Conservation (phyloP, 805 yeast genomes). For the Maudiozyma serrabonitensis region DNA sequence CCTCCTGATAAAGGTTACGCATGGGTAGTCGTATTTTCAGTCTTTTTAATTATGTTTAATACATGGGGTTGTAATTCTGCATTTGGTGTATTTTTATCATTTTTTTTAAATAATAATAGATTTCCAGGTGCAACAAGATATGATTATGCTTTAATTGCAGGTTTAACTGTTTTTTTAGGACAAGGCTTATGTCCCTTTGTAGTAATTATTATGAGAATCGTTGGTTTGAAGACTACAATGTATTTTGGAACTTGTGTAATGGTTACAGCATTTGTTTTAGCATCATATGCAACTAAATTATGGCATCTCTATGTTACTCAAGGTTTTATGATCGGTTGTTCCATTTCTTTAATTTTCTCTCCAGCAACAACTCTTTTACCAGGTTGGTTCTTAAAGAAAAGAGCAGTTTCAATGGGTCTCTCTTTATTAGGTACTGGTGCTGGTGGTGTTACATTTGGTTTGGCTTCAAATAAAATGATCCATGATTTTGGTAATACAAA, state of each 20-base stretch:
- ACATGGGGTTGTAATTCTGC: constrained; percentile 70
- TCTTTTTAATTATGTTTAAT: constrained; percentile 41
- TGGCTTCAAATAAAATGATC: constrained; percentile 36
- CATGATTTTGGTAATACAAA: constrained; percentile 33
- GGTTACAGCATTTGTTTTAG: constrained; percentile 47
- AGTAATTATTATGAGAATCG: constrained; percentile 36
- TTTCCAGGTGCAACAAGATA: constrained; percentile 47
- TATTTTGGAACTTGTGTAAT: constrained; percentile 41
- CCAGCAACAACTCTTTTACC: constrained; percentile 56
- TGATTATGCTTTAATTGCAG: constrained; percentile 62
- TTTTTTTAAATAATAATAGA: constrained; percentile 40
- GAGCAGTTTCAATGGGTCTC: constrained; percentile 47
- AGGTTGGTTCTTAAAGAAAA: constrained; percentile 57
- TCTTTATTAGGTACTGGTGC: constrained; percentile 44
- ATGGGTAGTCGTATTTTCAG: constrained; percentile 50
- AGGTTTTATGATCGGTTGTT: constrained; percentile 51
- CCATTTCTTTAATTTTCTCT: constrained; percentile 42
- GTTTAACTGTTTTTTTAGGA: constrained; percentile 46
- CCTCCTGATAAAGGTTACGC: constrained; percentile 64
- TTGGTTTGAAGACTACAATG: constrained; percentile 43
- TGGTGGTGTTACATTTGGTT: constrained; percentile 39
- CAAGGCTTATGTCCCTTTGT: constrained; percentile 53
- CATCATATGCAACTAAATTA: constrained; percentile 45
- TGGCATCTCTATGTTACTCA: constrained; percentile 66
- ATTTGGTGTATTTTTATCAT: constrained; percentile 53